These are phyloP conservation scores for Candida freyschussii DNA, from an alignment of 1,139 yeast species.

Conservation along the genomic window DNA sequence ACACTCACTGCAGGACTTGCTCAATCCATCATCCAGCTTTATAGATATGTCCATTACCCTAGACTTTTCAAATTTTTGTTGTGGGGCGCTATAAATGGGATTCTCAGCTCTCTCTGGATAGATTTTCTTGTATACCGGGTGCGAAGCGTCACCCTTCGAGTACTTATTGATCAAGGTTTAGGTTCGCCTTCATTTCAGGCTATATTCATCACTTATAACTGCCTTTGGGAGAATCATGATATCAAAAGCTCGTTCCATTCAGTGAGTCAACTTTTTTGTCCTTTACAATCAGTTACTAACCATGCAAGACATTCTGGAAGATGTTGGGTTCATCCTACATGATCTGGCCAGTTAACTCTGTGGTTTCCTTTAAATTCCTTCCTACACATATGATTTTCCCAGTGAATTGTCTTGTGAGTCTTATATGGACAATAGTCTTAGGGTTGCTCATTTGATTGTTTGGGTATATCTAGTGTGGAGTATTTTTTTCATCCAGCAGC, in stretches of 20 bases:
- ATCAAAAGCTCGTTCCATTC: conserved; percentile 21
- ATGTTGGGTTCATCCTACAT: conserved; percentile 50
- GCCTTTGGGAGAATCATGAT: conserved; percentile 48
- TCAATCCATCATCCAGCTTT: conserved; percentile 50
- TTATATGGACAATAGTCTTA: conserved; percentile 53
- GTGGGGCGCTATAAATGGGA: conserved; percentile 63
- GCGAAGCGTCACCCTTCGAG: conserved; percentile 35
- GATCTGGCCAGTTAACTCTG: conserved; percentile 57
- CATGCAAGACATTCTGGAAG: conserved; percentile 34
- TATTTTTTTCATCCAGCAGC: too few relatives aligned
- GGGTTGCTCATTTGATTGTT: conserved; percentile 30
- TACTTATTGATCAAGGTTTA: conserved; percentile 47
- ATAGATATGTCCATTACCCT: conserved; percentile 37
- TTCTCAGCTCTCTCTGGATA: conserved; percentile 54
- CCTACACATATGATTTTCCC: conserved; percentile 50
- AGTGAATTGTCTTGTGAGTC: conserved; percentile 50
- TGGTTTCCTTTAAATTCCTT: conserved; percentile 43
- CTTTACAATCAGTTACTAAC: conserved; percentile 2
- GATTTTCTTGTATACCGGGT: conserved; percentile 39
- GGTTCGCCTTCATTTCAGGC: conserved; percentile 56
- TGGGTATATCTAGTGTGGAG: too few relatives aligned
- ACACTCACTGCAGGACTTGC: conserved; percentile 51
- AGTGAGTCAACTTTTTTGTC: conserved; percentile 7
- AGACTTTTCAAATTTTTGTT: conserved; percentile 45
- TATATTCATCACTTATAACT: conserved; percentile 42